Evolutionary conservation across 352 stramenopile genomes (phyloP), one percentile per base, ranked within the genome.

Genomic region (Phytophthora crassamura): DNA sequence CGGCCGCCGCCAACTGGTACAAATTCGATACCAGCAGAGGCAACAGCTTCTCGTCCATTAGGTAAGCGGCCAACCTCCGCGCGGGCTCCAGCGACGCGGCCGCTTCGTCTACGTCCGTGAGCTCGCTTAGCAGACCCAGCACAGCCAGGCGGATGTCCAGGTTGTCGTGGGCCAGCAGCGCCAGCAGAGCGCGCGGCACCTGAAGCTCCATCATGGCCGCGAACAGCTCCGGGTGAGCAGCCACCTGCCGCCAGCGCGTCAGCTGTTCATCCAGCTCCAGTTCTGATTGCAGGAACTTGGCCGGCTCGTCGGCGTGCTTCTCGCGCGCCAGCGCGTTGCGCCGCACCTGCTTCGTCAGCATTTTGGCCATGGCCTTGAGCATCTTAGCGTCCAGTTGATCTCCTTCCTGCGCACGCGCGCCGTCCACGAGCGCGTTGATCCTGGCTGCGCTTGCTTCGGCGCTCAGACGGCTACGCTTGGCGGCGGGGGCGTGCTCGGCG

Each of bases 221-320:
- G 38, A 80, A 79, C 7, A 93, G 74, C 33, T 88, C 72, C 1
- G 89, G 88, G 20, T 74, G 78, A 4, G 88, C 82, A 4, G 80
- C 86, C 9, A 93, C 70, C 35, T 76, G 68, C 48, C 78, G 84
- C 74, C 84, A 87, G 43, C 78, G 68, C 50, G 65, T 58, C 15
- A 93, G 49, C 54, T 92, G 82, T 16, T 50, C 49, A 60, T 92
- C 74, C 20, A 92, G 61, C 10, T 75, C 78, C 33, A 97, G 56
- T 67, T 97, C 90, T 32, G 84, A 95, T 30, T 95, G 80, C 50
- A 97, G 72, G 54, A 97, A 97, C 53, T 91, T 93, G 25, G 63
- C 62, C 1, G 90, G 88, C 15, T 93, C 78, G 34, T 93, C 79
- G 2, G 72, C 66, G 62, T 93, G 82, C 70, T 96, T 96, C 49